Evolutionary conservation across 768 basidiomycete species (phyloP).

Genomic region (Psilocybe cubensis): DNA sequence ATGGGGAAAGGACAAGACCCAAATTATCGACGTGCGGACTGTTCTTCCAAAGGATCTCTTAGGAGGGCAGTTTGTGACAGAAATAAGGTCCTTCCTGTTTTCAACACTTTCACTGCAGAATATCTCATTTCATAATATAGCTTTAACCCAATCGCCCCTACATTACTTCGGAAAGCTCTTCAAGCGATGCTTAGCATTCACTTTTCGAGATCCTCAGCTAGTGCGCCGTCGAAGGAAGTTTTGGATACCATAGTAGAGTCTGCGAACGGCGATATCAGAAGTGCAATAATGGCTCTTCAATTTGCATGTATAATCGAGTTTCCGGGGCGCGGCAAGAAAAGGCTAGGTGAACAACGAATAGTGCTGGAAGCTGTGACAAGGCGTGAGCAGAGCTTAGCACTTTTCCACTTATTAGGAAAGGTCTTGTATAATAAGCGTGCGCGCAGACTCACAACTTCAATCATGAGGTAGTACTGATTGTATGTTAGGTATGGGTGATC

Average conservation of each 20-base stretch:
- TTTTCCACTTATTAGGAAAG: slow-evolving; percentile 95
- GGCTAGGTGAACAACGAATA: slow-evolving; percentile 27
- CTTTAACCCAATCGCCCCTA: slow-evolving; percentile 92
- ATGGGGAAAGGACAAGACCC: slow-evolving; percentile 48
- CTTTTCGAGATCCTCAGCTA: slow-evolving; percentile 36
- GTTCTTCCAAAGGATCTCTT: slow-evolving; percentile 74
- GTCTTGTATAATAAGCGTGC: slow-evolving; percentile 94
- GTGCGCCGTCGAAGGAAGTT: slow-evolving; percentile 61
- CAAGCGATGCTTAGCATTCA: slow-evolving; percentile 57
- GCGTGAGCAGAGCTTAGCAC: slow-evolving; percentile 81
- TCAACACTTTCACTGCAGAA: background rate
- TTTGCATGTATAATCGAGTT: slow-evolving; percentile 67
- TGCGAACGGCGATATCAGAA: slow-evolving; percentile 90
- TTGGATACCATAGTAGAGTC: slow-evolving; percentile 79
- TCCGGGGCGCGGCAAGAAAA: slow-evolving; percentile 37
- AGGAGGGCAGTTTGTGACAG: slow-evolving; percentile 74
- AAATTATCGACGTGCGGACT: slow-evolving; percentile 62
- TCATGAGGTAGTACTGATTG: background rate
- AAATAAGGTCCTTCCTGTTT: slow-evolving; percentile 59
- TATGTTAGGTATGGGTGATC: slow-evolving; percentile 73
- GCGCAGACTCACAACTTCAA: slow-evolving; percentile 22
- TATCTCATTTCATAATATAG: slow-evolving; percentile 40
- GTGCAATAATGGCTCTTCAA: slow-evolving; percentile 92
- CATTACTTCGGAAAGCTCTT: slow-evolving; percentile 81
- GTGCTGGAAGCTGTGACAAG: slow-evolving; percentile 77